Conservation (phyloP, 2,329 filamentous ascomycete genomes). For the Hypoxylon sp. region DNA sequence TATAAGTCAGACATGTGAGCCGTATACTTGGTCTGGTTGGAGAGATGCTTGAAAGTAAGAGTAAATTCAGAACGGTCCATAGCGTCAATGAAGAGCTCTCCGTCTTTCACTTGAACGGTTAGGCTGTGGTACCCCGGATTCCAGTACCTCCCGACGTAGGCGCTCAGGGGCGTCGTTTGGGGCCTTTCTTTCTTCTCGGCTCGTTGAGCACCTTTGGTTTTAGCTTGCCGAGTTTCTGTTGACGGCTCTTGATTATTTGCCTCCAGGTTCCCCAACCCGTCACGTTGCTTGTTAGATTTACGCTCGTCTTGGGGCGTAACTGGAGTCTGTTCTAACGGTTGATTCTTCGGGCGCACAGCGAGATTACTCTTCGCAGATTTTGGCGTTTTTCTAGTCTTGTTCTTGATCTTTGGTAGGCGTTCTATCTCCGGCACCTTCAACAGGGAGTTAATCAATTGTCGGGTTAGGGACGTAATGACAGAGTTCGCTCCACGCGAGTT, state of each 20-base stretch:
- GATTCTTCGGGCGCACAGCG: slow-evolving; percentile 1
- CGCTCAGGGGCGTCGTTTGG: slow-evolving; percentile 42
- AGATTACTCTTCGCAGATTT: not conserved
- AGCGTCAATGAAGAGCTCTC: slow-evolving; percentile 47
- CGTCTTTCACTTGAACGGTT: slow-evolving; percentile 40
- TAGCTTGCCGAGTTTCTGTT: not conserved
- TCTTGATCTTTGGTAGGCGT: slow-evolving; percentile 3
- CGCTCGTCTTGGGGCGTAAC: not conserved
- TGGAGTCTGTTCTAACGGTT: not conserved
- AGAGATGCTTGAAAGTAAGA: slow-evolving; percentile 44
- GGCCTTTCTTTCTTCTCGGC: slow-evolving; percentile 19
- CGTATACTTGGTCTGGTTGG: slow-evolving; percentile 40
- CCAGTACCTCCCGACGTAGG: slow-evolving; percentile 46
- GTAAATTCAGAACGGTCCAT: slow-evolving; percentile 42
- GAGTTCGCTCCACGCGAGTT: slow-evolving; percentile 25
- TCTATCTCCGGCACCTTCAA: slow-evolving; percentile 36
- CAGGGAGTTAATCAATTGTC: slow-evolving; percentile 42
- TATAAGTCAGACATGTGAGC: slow-evolving; percentile 11
- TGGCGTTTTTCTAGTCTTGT: not conserved
- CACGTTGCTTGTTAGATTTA: not conserved
- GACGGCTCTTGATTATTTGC: not conserved
- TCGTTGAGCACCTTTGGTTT: not conserved
- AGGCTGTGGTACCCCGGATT: slow-evolving; percentile 46
- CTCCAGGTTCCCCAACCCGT: not conserved
- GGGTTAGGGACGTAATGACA: slow-evolving; percentile 9